These are phyloP conservation scores for Zanthoxylum bungeanum DNA, from an alignment of 345 rosid species.

Conservation along the genomic window DNA sequence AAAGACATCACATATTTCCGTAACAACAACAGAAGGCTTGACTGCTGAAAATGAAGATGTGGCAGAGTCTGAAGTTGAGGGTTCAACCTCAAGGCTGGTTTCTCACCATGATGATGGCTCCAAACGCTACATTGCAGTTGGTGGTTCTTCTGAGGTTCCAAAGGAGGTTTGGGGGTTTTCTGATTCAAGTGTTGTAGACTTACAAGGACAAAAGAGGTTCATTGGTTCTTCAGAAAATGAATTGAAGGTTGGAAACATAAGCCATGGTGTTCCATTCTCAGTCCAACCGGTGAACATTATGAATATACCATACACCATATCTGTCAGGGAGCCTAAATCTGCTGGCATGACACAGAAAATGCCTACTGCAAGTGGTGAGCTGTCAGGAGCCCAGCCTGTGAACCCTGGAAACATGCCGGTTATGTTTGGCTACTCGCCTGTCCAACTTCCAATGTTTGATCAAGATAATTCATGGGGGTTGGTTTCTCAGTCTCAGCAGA, in stretches of 20 bases:
- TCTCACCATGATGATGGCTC: conserved; percentile 47
- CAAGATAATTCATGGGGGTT: conserved; percentile 75
- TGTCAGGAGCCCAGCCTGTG: conserved; percentile 33
- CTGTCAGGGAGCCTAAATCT: conserved; percentile 52
- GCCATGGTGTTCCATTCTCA: conserved; percentile 49
- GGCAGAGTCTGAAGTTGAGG: conserved; percentile 94
- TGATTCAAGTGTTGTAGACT: conserved; percentile 40
- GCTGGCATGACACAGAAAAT: conserved; percentile 41
- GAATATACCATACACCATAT: conserved; percentile 48
- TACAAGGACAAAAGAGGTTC: conserved; percentile 41
- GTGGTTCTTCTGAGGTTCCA: conserved; percentile 39
- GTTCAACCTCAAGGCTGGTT: conserved; percentile 56
- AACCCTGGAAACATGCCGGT: conserved; percentile 62
- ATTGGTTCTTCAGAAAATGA: conserved; percentile 46
- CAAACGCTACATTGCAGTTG: conserved; percentile 38
- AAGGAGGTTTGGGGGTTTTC: conserved; percentile 49
- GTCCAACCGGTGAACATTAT: conserved; percentile 42
- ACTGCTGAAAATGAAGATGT: conserved; percentile 94
- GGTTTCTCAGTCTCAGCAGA: conserved; percentile 48
- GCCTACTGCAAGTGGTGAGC: conserved; percentile 39
- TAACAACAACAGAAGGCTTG: conserved; percentile 80
- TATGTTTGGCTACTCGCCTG: conserved; percentile 73
- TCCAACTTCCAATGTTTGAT: conserved; percentile 81
- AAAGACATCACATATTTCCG: conserved; percentile 67
- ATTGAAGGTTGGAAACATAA: conserved; percentile 47